A percentile compares a stretch with the other conserved stretches of the same genome.
These are phyloP conservation scores for Colletotrichum sp. DNA, from an alignment of 2,329 filamentous ascomycete genomes.

Conservation along the genomic window DNA sequence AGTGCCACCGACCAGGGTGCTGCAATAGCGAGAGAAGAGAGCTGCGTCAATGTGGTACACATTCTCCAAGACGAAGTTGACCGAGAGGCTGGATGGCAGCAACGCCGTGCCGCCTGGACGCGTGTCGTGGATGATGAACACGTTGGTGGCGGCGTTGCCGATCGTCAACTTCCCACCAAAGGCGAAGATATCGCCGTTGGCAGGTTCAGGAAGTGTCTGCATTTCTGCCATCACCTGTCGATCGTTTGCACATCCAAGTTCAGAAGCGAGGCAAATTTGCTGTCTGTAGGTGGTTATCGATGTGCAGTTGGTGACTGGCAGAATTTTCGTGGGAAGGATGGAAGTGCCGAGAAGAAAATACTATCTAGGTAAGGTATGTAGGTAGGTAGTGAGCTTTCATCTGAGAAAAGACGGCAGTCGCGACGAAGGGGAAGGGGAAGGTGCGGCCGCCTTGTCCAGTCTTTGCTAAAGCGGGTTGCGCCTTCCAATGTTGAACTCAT, in stretches of 20 bases:
- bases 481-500: background rate
- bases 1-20: background rate
- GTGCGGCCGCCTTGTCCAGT: background rate
- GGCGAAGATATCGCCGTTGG: background rate
- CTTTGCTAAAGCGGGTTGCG: background rate
- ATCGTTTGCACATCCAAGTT: background rate
- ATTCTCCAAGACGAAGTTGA: constrained; percentile 4
- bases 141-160: background rate
- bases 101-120: background rate
- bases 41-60: constrained; percentile 3
- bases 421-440: background rate
- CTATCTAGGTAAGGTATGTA: background rate
- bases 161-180: background rate
- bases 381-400: background rate
- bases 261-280: background rate
- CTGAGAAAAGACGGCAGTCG: background rate
- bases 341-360: background rate
- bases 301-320: background rate
- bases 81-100: background rate
- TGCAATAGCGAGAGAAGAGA: background rate
- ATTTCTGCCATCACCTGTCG: background rate
- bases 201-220: background rate
- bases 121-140: constrained; percentile 1
- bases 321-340: background rate
- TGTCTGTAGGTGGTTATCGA: background rate